Percentiles rank a stretch among this genome's conserved stretches.
Conservation (phyloP, 345 rosid genomes). For the Eutrema heterophyllum region DNA sequence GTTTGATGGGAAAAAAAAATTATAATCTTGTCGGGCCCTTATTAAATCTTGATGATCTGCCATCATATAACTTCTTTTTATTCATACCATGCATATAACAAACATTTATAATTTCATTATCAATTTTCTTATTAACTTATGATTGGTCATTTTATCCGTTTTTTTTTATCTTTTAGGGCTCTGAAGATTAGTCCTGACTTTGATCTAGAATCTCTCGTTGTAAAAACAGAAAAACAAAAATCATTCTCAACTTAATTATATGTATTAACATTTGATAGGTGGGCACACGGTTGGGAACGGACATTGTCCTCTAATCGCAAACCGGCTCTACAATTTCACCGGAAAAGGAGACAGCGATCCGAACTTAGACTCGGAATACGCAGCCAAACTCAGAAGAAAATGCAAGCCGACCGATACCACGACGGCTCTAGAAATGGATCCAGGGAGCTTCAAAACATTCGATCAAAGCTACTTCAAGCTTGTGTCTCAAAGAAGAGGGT, state of each 20-base stretch:
- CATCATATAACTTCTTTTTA: background rate
- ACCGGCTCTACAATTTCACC: conserved; percentile 65
- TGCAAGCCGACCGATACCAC: conserved; percentile 46
- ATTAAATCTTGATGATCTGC: background rate
- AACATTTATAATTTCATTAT: background rate
- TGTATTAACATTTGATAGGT: conserved; percentile 27
- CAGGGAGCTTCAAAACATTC: conserved; percentile 58
- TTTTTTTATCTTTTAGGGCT: background rate
- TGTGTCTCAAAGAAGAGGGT: conserved; percentile 53
- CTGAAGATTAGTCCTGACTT: background rate
- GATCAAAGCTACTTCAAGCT: conserved; percentile 44
- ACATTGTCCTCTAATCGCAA: conserved; percentile 47
- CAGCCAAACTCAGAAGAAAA: conserved; percentile 27
- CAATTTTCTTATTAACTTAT: background rate
- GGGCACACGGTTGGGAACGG: conserved; percentile 66
- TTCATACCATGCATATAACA: background rate
- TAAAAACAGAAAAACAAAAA: background rate
- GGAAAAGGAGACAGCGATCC: conserved; percentile 58
- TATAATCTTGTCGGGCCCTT: background rate
- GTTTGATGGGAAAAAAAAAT: too few relatives aligned
- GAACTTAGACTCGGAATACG: conserved; percentile 37
- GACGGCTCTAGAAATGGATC: conserved; percentile 65
- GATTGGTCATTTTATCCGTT: background rate
- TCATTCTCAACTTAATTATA: background rate
- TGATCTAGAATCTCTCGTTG: background rate